Evolutionary conservation across 2,329 filamentous ascomycete genomes (phyloP).

Genomic region (Elsinoe arachidis): DNA sequence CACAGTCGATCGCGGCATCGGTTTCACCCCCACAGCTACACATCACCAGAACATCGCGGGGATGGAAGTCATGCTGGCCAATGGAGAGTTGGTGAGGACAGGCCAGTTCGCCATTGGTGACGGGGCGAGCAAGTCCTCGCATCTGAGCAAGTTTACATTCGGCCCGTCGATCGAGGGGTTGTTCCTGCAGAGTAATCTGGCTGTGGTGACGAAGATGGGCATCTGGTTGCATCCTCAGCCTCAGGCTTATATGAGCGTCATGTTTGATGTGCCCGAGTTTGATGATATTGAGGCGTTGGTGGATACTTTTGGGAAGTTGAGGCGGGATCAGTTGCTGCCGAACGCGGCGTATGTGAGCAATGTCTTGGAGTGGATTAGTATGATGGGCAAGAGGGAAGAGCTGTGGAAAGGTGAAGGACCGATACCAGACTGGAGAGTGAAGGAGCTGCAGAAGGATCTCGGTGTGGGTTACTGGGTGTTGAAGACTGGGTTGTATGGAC

Average conservation of each 20-base stretch:
- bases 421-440: constrained; percentile 39
- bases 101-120: constrained; percentile 35
- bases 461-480: constrained; percentile 4
- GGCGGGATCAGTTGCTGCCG: constrained; percentile 36
- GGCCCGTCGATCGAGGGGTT: constrained; percentile 35
- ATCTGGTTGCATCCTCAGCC: constrained; percentile 36
- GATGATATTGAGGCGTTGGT: constrained; percentile 40
- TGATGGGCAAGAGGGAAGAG: constrained; percentile 36
- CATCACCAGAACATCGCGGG: constrained; percentile 32
- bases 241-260: constrained; percentile 40
- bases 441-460: constrained; percentile 23
- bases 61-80: constrained; percentile 30
- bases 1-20: constrained; percentile 35
- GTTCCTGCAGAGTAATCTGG: constrained; percentile 45
- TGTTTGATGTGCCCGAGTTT: constrained; percentile 38
- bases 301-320: constrained; percentile 38
- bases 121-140: constrained; percentile 30
- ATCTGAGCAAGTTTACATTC: constrained; percentile 21
- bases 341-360: constrained; percentile 39
- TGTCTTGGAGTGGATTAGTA: constrained; percentile 39
- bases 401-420: constrained; percentile 37
- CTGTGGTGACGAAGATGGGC: constrained; percentile 44
- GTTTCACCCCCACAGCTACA: constrained; percentile 33
- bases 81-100: constrained; percentile 27
- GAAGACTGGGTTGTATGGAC: constrained; percentile 5